These are phyloP conservation scores for Ogataea nakhonphanomensis DNA, from an alignment of 805 yeast species.

Conservation along the genomic window DNA sequence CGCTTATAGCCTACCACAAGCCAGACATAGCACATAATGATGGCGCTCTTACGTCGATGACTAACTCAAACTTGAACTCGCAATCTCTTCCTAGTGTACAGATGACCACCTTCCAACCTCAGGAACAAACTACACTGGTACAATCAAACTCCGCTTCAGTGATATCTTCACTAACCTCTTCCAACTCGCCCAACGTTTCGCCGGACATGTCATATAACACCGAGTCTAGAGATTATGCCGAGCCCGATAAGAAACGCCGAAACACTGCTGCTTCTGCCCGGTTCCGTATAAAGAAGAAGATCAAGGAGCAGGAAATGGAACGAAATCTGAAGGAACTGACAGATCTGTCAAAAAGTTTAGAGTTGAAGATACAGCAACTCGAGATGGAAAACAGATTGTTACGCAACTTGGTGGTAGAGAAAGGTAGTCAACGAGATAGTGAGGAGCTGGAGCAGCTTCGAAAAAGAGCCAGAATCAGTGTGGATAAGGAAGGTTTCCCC, in stretches of 20 bases:
- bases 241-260: conserved; percentile 73
- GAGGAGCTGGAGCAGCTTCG: conserved; percentile 52
- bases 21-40: conserved; percentile 19
- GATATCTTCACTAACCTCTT: conserved; percentile 8
- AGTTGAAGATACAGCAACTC: conserved; percentile 71
- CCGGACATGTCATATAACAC: conserved; percentile 10
- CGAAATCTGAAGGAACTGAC: conserved; percentile 67
- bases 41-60: background rate
- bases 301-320: conserved; percentile 90
- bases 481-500: conserved; percentile 16
- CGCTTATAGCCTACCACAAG: conserved; percentile 66
- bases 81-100: background rate
- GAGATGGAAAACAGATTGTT: conserved; percentile 92
- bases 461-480: conserved; percentile 41
- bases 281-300: conserved; percentile 86
- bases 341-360: conserved; percentile 62
- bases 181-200: conserved; percentile 6
- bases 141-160: background rate
- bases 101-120: conserved; percentile 1
- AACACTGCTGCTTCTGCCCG: conserved; percentile 95
- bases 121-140: background rate
- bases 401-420: conserved; percentile 78
- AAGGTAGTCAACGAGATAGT: conserved; percentile 55
- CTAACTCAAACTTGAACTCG: background rate
- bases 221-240: conserved; percentile 22